Conservation (phyloP, 495 filamentous ascomycete genomes). For the Sordaria brevicollis region DNA sequence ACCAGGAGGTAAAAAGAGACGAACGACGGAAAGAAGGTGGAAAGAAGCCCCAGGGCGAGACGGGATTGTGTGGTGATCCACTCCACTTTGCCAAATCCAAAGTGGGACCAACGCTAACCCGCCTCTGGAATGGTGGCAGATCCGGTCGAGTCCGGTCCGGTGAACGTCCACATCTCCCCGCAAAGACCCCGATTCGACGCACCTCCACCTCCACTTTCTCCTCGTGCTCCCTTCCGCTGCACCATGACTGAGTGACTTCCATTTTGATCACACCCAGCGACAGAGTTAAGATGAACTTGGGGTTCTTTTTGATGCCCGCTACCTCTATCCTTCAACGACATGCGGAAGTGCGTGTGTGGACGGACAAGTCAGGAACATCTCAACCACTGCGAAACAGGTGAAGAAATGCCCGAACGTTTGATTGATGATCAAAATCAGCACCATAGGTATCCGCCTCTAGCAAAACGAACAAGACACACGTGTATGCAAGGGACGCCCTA, state of each 20-base stretch:
- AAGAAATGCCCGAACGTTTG: background rate
- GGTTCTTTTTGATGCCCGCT: background rate
- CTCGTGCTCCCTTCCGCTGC: background rate
- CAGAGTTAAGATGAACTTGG: background rate
- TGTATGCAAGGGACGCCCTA: background rate
- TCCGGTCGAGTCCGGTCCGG: background rate
- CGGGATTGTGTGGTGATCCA: background rate
- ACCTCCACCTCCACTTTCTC: background rate
- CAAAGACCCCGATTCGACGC: background rate
- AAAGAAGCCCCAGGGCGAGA: too few relatives aligned
- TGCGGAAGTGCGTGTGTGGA: too few relatives aligned
- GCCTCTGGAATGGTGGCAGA: background rate
- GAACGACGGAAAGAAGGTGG: background rate
- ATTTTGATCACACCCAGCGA: background rate
- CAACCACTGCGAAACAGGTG: background rate
- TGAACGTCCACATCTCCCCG: background rate
- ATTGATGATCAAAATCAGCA: too few relatives aligned
- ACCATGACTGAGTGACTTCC: background rate
- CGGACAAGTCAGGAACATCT: background rate
- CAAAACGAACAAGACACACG: background rate
- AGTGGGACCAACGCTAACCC: background rate
- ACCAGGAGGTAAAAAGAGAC: background rate
- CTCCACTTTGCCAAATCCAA: background rate
- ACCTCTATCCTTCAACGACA: too few relatives aligned
- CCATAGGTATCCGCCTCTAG: too few relatives aligned